Evolutionary conservation across 1,284 basidiomycete genomes (phyloP).

Genomic region (Microbotryomycetes sp.): DNA sequence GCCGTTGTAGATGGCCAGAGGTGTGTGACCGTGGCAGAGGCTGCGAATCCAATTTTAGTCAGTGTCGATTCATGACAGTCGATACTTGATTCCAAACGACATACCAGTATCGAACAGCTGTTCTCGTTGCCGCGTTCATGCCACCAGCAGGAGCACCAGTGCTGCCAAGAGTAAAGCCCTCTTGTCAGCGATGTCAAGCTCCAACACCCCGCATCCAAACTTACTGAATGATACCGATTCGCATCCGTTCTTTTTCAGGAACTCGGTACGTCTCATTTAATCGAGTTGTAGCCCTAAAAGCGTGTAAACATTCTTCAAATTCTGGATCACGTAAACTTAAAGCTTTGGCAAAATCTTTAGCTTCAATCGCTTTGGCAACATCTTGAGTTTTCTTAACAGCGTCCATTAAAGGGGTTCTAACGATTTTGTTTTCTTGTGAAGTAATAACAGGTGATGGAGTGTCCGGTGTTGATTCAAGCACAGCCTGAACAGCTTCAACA

Average conservation of each 20-base stretch:
- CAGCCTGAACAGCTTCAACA: conserved; percentile 82
- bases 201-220: conserved; percentile 37
- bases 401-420: conserved; percentile 80
- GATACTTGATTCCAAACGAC: too few relatives aligned
- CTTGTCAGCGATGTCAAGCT: neutral
- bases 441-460: conserved; percentile 98
- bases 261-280: conserved; percentile 57
- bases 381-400: conserved; percentile 86
- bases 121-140: conserved; percentile 95
- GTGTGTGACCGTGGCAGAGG: conserved; percentile 81
- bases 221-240: conserved; percentile 88
- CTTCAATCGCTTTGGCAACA: conserved; percentile 73
- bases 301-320: conserved; percentile 77
- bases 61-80: too few relatives aligned
- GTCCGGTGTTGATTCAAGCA: conserved; percentile 80
- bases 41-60: too few relatives aligned
- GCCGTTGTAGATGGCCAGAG: conserved; percentile 88
- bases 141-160: conserved; percentile 96
- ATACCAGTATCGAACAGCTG: conserved; percentile 81
- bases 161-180: conserved; percentile 45
- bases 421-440: conserved; percentile 91
- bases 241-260: conserved; percentile 63
- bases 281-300: conserved; percentile 68
- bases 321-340: conserved; percentile 86
- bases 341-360: conserved; percentile 78